These are phyloP conservation scores for Aspergillus pseudoterreus DNA, from an alignment of 2,329 filamentous ascomycete genomes.

Conservation along the genomic window DNA sequence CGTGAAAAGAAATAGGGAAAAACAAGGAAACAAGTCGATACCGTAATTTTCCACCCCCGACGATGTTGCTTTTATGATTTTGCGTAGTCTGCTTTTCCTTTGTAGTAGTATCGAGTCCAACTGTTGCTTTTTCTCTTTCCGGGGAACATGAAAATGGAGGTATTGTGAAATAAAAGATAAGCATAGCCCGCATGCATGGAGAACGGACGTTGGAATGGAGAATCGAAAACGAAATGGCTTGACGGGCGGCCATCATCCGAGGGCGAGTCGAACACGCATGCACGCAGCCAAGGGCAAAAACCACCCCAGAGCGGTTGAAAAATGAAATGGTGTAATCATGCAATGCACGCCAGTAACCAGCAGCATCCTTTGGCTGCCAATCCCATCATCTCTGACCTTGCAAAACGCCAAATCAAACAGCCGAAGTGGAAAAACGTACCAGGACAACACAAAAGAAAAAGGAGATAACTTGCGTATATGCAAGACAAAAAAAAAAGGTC, in stretches of 20 bases:
- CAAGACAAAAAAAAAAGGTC: constrained; percentile 9
- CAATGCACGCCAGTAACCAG: constrained; percentile 19
- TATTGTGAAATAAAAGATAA: constrained; percentile 1
- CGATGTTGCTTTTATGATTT: background rate
- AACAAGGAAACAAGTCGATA: background rate
- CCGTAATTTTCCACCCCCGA: background rate
- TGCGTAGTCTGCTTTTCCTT: background rate
- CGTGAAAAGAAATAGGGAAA: background rate
- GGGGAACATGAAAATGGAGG: constrained; percentile 7
- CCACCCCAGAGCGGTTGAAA: constrained; percentile 8
- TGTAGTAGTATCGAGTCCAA: background rate
- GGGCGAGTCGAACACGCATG: constrained; percentile 2
- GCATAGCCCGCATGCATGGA: constrained; percentile 4
- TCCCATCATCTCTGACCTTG: constrained; percentile 16
- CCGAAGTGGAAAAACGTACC: constrained; percentile 7
- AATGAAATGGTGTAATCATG: constrained; percentile 14
- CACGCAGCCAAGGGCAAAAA: constrained; percentile 6
- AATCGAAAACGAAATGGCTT: constrained; percentile 2
- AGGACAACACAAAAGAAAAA: constrained; percentile 2
- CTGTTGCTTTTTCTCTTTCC: background rate
- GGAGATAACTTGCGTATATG: background rate
- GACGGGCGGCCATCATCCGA: background rate
- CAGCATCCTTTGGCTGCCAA: constrained; percentile 14
- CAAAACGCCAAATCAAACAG: constrained; percentile 22
- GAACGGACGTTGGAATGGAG: background rate